These are phyloP conservation scores for Globisporangium heterothallicum DNA, from an alignment of 352 stramenopile species.

Conservation along the genomic window DNA sequence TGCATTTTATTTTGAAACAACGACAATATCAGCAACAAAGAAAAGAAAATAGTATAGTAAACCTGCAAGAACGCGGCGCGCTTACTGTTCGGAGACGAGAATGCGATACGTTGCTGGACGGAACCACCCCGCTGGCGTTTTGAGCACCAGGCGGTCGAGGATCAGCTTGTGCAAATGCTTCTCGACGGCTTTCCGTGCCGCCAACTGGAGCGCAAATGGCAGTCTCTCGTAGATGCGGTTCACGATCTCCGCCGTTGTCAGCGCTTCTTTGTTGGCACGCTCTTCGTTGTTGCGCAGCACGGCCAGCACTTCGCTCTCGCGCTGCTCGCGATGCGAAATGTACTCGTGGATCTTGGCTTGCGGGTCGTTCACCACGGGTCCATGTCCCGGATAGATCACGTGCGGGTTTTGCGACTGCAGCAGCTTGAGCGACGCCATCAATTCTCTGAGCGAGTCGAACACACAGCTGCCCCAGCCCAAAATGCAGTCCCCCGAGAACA, in stretches of 20 bases:
- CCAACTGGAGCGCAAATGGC: conserved; percentile 43
- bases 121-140: conserved; percentile 20
- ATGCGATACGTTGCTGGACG: conserved; percentile 16
- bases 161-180: conserved; percentile 67
- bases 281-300: conserved; percentile 18
- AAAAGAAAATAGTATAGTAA: too few species aligned
- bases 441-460: conserved; percentile 78
- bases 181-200: conserved; percentile 44
- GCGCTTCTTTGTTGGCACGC: conserved; percentile 1
- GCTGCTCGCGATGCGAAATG: conserved; percentile 62
- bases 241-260: conserved; percentile 49
- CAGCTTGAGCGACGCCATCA: conserved; percentile 66
- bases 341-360: conserved; percentile 72
- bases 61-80: too few species aligned
- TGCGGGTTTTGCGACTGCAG: conserved; percentile 31
- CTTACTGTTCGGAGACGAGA: too few species aligned
- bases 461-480: conserved; percentile 80
- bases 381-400: conserved; percentile 75
- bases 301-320: conserved; percentile 58
- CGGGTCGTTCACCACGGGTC: conserved; percentile 57
- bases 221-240: conserved; percentile 48
- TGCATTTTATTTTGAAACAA: too few species aligned
- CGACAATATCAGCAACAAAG: conserved; percentile 12
- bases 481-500: conserved; percentile 86
- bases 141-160: conserved; percentile 24